These are phyloP conservation scores for Crithidia bombi DNA, from an alignment of 208 protist species.

Conservation along the genomic window DNA sequence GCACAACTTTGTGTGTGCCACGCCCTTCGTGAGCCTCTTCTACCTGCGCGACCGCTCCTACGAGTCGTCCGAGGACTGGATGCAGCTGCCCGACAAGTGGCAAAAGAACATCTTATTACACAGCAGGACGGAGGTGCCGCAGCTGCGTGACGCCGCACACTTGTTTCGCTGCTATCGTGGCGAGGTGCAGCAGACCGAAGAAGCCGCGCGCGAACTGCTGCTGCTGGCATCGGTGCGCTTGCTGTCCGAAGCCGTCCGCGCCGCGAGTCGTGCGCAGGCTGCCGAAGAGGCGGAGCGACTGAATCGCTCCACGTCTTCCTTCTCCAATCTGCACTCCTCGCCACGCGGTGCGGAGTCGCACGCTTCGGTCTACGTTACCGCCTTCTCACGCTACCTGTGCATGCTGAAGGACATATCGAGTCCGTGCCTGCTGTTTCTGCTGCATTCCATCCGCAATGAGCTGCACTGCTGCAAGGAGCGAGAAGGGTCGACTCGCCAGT, in stretches of 20 bases:
- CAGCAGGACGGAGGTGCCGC: constrained; percentile 1
- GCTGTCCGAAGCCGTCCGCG: constrained; percentile 3
- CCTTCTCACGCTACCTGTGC: constrained; percentile 50
- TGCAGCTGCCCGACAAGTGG: constrained; percentile 21
- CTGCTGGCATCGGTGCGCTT: constrained; percentile 39
- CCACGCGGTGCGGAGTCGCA: constrained; percentile 27
- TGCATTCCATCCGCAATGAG: constrained; percentile 30
- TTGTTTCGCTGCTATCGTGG: constrained; percentile 17
- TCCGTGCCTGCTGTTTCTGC: constrained; percentile 24
- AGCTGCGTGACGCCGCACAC: constrained; percentile 16
- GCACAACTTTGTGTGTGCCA: constrained; percentile 31
- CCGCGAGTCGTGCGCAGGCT: neutral
- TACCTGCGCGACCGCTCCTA: constrained; percentile 40
- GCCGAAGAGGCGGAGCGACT: constrained; percentile 13
- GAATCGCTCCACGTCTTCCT: constrained; percentile 10
- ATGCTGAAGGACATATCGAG: constrained; percentile 45
- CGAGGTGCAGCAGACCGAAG: constrained; percentile 30
- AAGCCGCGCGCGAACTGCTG: constrained; percentile 32
- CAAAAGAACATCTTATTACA: constrained; percentile 11
- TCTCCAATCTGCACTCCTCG: neutral
- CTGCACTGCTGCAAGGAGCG: constrained; percentile 25
- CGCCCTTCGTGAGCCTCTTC: constrained; percentile 24
- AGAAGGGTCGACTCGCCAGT: neutral
- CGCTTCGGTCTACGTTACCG: constrained; percentile 34
- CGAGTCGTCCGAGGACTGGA: constrained; percentile 41